Evolutionary conservation across 139 green algal species (phyloP).

Genomic region (Micromonas pusilla): DNA sequence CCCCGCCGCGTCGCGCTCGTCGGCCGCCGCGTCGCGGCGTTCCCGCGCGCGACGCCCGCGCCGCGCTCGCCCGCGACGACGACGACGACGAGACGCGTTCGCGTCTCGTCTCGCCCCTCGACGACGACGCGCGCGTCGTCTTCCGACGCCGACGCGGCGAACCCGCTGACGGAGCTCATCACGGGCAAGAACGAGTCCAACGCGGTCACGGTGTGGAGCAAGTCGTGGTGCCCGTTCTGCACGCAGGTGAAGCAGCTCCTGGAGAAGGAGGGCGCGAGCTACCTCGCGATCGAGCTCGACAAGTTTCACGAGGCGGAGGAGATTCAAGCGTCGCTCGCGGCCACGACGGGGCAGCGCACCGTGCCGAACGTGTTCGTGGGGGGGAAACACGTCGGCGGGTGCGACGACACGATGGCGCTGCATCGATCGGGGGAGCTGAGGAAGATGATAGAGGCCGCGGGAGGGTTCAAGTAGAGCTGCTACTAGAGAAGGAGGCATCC

Average conservation of each 20-base stretch:
- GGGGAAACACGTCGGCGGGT: constrained; percentile 40
- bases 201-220: constrained; percentile 28
- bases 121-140: too few species aligned
- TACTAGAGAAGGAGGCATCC: too few species aligned
- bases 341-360: constrained; percentile 39
- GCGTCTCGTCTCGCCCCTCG: too few species aligned
- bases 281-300: constrained; percentile 28
- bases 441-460: constrained; percentile 1
- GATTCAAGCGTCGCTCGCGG: constrained; percentile 29
- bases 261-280: background rate
- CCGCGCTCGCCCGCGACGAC: too few species aligned
- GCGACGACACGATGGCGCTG: constrained; percentile 33
- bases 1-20: too few species aligned
- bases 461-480: too few species aligned
- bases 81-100: background rate
- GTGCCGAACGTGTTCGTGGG: constrained; percentile 45
- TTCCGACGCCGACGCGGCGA: background rate
- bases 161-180: background rate
- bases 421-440: background rate
- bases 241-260: constrained; percentile 35
- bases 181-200: background rate
- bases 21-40: too few species aligned
- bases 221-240: constrained; percentile 40
- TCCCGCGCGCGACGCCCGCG: too few species aligned
- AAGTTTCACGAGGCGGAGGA: constrained; percentile 32